These are phyloP conservation scores for Anisodus acutangulus DNA, from an alignment of 257 asterid genomes.

Conservation along the genomic window DNA sequence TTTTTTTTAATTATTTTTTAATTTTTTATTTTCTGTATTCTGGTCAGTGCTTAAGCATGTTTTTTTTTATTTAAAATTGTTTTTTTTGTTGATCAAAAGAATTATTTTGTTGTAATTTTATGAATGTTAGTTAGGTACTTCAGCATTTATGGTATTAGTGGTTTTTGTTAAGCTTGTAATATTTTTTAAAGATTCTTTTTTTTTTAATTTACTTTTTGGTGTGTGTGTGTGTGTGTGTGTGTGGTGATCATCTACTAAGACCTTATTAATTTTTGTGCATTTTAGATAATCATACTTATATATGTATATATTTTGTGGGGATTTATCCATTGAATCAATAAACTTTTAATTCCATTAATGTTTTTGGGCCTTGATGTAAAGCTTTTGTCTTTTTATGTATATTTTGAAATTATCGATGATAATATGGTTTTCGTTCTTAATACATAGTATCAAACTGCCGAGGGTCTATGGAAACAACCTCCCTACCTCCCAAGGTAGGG, in stretches of 20 bases:
- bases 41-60: slow-evolving; percentile 23
- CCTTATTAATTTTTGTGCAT: background rate
- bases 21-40: background rate
- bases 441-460: background rate
- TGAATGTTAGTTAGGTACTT: slow-evolving; percentile 14
- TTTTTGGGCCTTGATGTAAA: slow-evolving; percentile 13
- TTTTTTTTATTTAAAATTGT: background rate
- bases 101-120: background rate
- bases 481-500: too few relatives aligned
- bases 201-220: background rate
- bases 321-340: slow-evolving; percentile 1
- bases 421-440: background rate
- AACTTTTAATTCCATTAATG: background rate
- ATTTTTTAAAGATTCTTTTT: background rate
- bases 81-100: background rate
- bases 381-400: background rate
- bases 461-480: too few relatives aligned
- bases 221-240: background rate
- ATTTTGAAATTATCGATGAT: slow-evolving; percentile 14
- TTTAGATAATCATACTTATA: background rate
- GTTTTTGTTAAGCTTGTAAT: slow-evolving; percentile 1
- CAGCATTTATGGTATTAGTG: slow-evolving; percentile 6
- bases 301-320: background rate
- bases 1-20: background rate
- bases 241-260: background rate